Conservation (phyloP, 768 basidiomycete species). For the Coprinopsis cinerea region DNA sequence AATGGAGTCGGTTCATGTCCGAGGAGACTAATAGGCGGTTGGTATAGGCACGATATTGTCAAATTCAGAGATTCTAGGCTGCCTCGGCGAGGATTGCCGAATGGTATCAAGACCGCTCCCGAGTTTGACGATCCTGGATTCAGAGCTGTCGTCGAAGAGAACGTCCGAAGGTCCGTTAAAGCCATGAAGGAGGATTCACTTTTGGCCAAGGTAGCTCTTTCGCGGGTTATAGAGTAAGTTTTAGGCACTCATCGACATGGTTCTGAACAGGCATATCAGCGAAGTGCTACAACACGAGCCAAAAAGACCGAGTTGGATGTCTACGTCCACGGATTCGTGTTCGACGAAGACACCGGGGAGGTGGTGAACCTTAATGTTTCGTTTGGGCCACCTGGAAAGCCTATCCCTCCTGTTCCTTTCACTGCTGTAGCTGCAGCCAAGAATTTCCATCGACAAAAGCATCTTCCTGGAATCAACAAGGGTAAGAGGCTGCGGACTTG, state of each 20-base stretch:
- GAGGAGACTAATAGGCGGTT: neutral
- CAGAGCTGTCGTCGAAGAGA: constrained; percentile 42
- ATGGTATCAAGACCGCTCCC: constrained; percentile 18
- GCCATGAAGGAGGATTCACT: constrained; percentile 34
- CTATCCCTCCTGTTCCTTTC: constrained; percentile 30
- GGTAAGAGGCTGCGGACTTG: too few relatives aligned
- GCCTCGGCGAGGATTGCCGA: constrained; percentile 22
- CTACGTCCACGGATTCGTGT: constrained; percentile 54
- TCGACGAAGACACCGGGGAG: constrained; percentile 44
- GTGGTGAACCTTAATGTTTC: constrained; percentile 44
- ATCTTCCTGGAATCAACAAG: constrained; percentile 16
- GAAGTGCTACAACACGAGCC: constrained; percentile 10
- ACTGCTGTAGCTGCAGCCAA: constrained; percentile 23
- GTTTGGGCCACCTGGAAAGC: constrained; percentile 31
- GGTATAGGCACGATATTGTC: constrained; percentile 27
- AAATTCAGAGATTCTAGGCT: constrained; percentile 27
- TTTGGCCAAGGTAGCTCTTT: constrained; percentile 22
- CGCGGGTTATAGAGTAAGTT: neutral
- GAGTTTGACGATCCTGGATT: constrained; percentile 26
- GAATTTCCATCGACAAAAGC: constrained; percentile 20
- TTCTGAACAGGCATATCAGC: constrained; percentile 16
- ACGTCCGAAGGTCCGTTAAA: constrained; percentile 38
- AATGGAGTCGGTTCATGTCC: neutral
- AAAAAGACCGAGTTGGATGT: constrained; percentile 25
- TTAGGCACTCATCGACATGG: neutral